These are phyloP conservation scores for Metschnikowia drakensbergensis DNA, from an alignment of 805 yeast species.

Conservation along the genomic window DNA sequence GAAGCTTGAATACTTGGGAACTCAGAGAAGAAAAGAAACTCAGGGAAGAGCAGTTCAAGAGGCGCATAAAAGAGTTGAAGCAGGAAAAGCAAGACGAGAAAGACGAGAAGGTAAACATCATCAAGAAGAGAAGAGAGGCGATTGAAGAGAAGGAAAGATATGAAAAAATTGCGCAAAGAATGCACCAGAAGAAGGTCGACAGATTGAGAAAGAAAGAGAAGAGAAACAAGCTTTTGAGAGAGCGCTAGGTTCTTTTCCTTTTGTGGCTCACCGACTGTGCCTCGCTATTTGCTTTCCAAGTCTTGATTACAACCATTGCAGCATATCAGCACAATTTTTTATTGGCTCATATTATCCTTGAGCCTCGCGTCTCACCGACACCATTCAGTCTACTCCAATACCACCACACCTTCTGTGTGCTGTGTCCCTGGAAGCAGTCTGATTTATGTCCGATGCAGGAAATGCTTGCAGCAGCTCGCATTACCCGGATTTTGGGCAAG, in stretches of 20 bases:
- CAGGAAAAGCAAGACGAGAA: conserved; percentile 69
- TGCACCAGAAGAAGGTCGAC: conserved; percentile 91
- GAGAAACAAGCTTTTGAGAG: conserved; percentile 89
- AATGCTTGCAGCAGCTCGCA: neutral
- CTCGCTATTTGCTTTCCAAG: neutral
- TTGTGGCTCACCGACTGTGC: neutral
- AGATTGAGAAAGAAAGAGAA: conserved; percentile 87
- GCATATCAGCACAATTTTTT: neutral
- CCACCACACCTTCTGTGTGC: neutral
- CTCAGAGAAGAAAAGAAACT: conserved; percentile 62
- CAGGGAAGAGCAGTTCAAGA: conserved; percentile 64
- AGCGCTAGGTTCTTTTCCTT: conserved; percentile 48
- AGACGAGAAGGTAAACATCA: conserved; percentile 48
- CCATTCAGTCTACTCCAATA: neutral
- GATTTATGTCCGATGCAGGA: neutral
- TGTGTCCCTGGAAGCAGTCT: neutral
- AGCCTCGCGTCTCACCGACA: neutral
- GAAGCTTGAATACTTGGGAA: conserved; percentile 51
- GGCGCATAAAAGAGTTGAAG: conserved; percentile 66
- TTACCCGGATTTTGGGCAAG: conserved; percentile 22
- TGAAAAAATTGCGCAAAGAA: conserved; percentile 73
- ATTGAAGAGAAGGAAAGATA: conserved; percentile 88
- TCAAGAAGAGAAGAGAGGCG: conserved; percentile 71
- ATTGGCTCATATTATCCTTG: neutral
- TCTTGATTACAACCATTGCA: neutral